phyloP scores from a whole-genome alignment of 345 rosid species.

The Hirschfeldia incana region DNA sequence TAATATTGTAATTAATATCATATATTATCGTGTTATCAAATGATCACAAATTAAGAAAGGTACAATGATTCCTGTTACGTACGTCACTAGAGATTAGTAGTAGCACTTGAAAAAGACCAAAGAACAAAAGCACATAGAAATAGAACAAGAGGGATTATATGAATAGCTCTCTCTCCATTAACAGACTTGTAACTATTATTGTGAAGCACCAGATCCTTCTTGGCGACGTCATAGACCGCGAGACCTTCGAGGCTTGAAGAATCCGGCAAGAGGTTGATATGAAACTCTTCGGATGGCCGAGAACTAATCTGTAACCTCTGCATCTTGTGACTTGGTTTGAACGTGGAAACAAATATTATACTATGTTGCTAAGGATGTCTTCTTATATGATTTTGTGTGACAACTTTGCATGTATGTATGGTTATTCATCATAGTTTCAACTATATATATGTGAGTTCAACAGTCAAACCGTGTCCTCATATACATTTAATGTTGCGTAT shows the following conservation, averaged over 20 bases:
- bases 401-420: neutral
- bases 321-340: conserved; percentile 36
- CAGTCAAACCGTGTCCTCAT: neutral
- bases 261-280: conserved; percentile 40
- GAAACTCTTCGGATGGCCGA: conserved; percentile 51
- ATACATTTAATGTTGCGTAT: conserved; percentile 29
- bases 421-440: neutral
- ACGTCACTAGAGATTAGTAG: neutral
- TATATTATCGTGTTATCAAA: neutral
- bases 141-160: conserved; percentile 63
- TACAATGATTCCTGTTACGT: neutral
- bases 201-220: conserved; percentile 49
- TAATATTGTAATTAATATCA: neutral
- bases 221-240: conserved; percentile 40
- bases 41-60: neutral
- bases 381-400: neutral
- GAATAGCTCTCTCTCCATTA: conserved; percentile 50
- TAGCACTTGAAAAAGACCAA: conserved; percentile 52
- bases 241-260: conserved; percentile 7
- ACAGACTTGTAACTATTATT: conserved; percentile 28
- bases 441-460: conserved; percentile 5
- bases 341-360: neutral
- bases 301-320: conserved; percentile 44
- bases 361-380: neutral
- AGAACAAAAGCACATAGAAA: conserved; percentile 62